Base-by-base conservation (phyloP, 352 stramenopile genomes). In the Phytophthora europaea region DNA sequence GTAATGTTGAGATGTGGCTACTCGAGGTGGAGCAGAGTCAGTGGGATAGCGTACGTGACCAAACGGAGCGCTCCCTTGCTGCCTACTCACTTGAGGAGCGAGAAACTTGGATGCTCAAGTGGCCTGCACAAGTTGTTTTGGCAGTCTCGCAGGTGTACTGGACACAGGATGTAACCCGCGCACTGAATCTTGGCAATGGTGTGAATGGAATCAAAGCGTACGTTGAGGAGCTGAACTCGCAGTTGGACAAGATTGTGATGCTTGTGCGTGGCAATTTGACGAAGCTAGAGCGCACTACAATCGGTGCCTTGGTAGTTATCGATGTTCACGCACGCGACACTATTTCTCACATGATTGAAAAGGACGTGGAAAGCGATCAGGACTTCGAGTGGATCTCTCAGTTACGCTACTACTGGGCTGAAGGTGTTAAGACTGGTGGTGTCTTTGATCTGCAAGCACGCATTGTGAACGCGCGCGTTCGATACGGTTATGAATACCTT, bases 331-430 rank as follows among this genome's bases (percentile, higher is more conserved):
- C 92, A 1, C 82, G 94, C 10, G 95, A 99, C 53, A 98, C 95
- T 8, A 95, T 98, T 45, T 85, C 84, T 0, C 90, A 97, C 61
- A 98, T 99, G 92, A 93, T 98, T 22, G 81, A 91, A n/a, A 94
- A 94, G 16, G 85, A 87, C 31, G 92, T 98, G 6, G 86, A 96
- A 61, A 94, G 87, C 23, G 88, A 96, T 23, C 83, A 91, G 33
- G 95, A 98, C 64, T 99, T 98, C 79, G 92, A 98, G 66, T 98
- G 94, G 94, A 94, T 98, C 54, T 94, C 89, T 1, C 93, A 98
- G 69, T 70, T 98, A 36, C 88, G 94, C n/a, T 98, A 98, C 66
- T 98, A 98, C 61, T 98, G 94, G 94, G 76, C 89, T 12, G 85
- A 94, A 65, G 82, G 83, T 4, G 83, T 83, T 9, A 92, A 92